Percentiles rank a stretch among this genome's conserved stretches.
These are phyloP conservation scores for Blastobotrys capitulatus DNA, from an alignment of 1,139 yeast genomes.

Conservation along the genomic window DNA sequence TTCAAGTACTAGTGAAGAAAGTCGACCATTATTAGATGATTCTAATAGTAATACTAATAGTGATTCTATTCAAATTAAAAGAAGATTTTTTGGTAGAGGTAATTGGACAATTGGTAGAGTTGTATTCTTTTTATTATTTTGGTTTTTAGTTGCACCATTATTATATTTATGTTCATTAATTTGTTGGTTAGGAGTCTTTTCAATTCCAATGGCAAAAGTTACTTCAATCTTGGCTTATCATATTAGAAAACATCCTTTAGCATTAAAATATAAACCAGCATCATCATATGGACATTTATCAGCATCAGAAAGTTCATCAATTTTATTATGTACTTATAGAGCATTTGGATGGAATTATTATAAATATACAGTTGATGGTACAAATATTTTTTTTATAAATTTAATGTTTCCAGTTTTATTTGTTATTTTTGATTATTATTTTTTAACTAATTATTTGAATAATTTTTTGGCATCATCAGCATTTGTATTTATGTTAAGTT, in stretches of 20 bases:
- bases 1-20: background rate
- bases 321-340: slow-evolving; percentile 78
- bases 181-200: slow-evolving; percentile 81
- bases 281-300: slow-evolving; percentile 42
- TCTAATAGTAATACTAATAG: slow-evolving; percentile 22
- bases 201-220: slow-evolving; percentile 90
- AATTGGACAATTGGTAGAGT: slow-evolving; percentile 85
- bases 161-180: slow-evolving; percentile 49
- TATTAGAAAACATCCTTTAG: slow-evolving; percentile 85
- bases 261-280: slow-evolving; percentile 64
- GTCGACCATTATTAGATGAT: slow-evolving; percentile 9
- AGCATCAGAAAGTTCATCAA: slow-evolving; percentile 35
- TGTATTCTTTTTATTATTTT: slow-evolving; percentile 68
- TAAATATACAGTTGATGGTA: slow-evolving; percentile 94
- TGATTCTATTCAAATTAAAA: slow-evolving; percentile 22
- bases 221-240: slow-evolving; percentile 65
- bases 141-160: slow-evolving; percentile 64
- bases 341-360: slow-evolving; percentile 90
- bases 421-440: slow-evolving; percentile 73
- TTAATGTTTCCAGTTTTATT: slow-evolving; percentile 72
- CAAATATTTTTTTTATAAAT: slow-evolving; percentile 87
- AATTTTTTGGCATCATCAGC: slow-evolving; percentile 30
- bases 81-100: slow-evolving; percentile 85
- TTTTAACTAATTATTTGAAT: slow-evolving; percentile 50
- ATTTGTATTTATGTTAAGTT: slow-evolving; percentile 62